Evolutionary conservation across 2,329 filamentous ascomycete species (phyloP).

Genomic region (Scleromitrula shiraiana): DNA sequence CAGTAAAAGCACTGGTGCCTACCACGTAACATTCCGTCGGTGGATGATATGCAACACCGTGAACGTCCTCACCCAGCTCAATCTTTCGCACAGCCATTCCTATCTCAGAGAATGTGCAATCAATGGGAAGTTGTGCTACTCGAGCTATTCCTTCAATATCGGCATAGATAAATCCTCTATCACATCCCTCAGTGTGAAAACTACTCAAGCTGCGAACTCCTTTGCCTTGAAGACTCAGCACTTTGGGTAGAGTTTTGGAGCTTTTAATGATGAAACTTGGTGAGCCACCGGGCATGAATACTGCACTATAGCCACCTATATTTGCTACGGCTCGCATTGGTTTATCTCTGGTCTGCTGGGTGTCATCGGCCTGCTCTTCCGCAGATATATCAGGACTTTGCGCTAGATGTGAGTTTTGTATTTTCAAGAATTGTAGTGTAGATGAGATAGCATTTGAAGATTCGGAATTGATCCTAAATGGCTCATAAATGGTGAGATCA

Average conservation of each 20-base stretch:
- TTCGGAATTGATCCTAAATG: conserved; percentile 46
- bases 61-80: conserved; percentile 59
- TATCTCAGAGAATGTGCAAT: conserved; percentile 63
- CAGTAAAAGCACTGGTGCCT: conserved; percentile 57
- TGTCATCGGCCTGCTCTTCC: conserved; percentile 42
- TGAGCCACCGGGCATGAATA: conserved; percentile 74
- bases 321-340: conserved; percentile 43
- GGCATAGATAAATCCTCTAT: conserved; percentile 75
- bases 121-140: conserved; percentile 61
- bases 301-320: conserved; percentile 68
- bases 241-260: conserved; percentile 64
- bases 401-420: conserved; percentile 60
- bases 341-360: conserved; percentile 34
- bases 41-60: conserved; percentile 68
- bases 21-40: conserved; percentile 68
- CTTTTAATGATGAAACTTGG: conserved; percentile 80
- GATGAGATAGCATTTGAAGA: conserved; percentile 18
- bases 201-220: conserved; percentile 64
- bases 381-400: conserved; percentile 43
- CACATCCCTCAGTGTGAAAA: conserved; percentile 70
- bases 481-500: conserved; percentile 82
- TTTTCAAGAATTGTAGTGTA: conserved; percentile 68
- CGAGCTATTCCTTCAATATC: conserved; percentile 65
- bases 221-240: conserved; percentile 63
- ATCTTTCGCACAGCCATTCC: conserved; percentile 70